Conservation (phyloP, 108 stramenopile species). For the Seminavis robusta region DNA sequence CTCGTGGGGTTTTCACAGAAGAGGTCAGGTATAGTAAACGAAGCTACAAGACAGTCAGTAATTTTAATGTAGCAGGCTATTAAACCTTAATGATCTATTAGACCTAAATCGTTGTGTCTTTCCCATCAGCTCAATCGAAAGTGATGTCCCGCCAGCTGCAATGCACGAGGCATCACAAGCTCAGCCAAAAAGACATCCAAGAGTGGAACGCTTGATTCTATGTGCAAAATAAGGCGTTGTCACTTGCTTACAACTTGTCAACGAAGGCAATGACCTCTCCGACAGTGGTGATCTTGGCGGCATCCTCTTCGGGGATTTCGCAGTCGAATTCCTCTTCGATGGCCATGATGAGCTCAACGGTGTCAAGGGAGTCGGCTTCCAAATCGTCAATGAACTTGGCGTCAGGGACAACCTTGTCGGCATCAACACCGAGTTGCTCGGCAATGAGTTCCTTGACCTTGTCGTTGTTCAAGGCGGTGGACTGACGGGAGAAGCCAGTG, state of each 20-base stretch:
- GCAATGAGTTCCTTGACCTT: conserved; percentile 51
- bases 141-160: no score
- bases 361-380: conserved; percentile 95
- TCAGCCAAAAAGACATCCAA: no score
- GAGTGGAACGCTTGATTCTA: no score
- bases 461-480: conserved; percentile 44
- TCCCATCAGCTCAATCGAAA: no score
- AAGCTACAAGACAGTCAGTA: no score
- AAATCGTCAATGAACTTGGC: conserved; percentile 95
- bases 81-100: no score
- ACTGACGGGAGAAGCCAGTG: conserved; percentile 24
- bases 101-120: no score
- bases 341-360: conserved; percentile 96
- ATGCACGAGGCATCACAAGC: no score
- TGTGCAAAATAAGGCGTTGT: no score
- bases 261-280: conserved; percentile 90
- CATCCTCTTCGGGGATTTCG: conserved; percentile 96
- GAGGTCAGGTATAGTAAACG: no score
- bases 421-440: conserved; percentile 52
- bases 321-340: conserved; percentile 97
- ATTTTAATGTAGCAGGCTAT: no score
- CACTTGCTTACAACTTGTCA: conserved; percentile 43
- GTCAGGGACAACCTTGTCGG: conserved; percentile 50
- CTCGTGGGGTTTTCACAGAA: no score
- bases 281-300: conserved; percentile 88